Conservation (phyloP, 2,329 filamentous ascomycete genomes). For the Kalmusia sp. region DNA sequence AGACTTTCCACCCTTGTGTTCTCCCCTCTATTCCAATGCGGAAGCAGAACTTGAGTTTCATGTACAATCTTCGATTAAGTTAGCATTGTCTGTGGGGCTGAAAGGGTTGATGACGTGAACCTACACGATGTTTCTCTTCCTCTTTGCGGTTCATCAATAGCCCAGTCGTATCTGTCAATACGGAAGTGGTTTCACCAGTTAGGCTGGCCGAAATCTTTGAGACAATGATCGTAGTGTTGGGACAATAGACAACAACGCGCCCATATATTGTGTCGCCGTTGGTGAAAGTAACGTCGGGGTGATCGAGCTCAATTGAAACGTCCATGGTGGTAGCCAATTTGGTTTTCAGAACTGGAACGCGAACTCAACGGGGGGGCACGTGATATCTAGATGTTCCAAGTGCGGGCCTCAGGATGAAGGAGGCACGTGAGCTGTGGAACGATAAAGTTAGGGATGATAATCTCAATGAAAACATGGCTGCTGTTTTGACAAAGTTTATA, state of each 20-base stretch:
- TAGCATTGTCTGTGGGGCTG: background rate
- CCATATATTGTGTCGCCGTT: conserved; percentile 16
- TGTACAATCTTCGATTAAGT: conserved; percentile 9
- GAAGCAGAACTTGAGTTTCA: conserved; percentile 9
- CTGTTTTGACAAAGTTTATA: background rate
- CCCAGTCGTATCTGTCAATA: conserved; percentile 11
- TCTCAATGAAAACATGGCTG: background rate
- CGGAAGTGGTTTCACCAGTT: conserved; percentile 12
- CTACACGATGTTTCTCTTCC: conserved; percentile 12
- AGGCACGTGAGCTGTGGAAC: background rate
- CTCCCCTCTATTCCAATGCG: background rate
- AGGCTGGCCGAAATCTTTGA: conserved; percentile 14
- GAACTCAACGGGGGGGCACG: background rate
- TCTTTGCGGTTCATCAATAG: conserved; percentile 13
- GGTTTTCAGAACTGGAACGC: background rate
- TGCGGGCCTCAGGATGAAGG: no score
- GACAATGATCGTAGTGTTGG: conserved; percentile 12
- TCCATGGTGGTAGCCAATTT: conserved; percentile 10
- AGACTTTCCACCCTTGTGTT: background rate
- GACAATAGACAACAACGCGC: conserved; percentile 13
- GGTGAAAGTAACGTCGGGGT: conserved; percentile 1
- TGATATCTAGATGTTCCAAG: background rate
- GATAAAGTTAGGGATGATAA: background rate
- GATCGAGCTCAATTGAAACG: conserved; percentile 14
- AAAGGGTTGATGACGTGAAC: background rate